Percentiles rank a stretch among this genome's conserved stretches.
phyloP scores from a whole-genome alignment of 805 yeast genomes.

The Yarrowia bubula region DNA sequence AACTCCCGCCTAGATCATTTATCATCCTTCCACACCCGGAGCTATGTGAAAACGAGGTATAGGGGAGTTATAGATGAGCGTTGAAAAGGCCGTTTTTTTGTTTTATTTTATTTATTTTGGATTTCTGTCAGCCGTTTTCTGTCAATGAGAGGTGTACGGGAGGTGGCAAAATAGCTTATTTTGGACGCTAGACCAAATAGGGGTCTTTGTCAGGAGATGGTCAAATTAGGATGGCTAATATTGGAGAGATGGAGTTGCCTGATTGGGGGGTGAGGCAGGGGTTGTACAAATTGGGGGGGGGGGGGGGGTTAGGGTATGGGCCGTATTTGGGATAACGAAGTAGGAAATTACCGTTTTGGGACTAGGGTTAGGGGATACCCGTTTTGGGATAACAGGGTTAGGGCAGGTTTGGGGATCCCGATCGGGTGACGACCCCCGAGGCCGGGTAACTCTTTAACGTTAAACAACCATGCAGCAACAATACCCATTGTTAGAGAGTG shows the following conservation, averaged over 20 bases:
- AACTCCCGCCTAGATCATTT: slow-evolving; percentile 14
- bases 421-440: neutral
- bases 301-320: neutral
- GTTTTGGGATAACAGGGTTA: neutral
- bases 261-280: neutral
- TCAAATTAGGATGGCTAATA: too few relatives aligned
- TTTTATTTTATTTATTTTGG: neutral
- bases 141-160: neutral
- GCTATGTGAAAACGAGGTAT: neutral
- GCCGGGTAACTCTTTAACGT: neutral
- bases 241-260: neutral
- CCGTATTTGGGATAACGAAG: neutral
- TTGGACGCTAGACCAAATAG: neutral
- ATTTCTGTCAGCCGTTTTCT: neutral
- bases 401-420: neutral
- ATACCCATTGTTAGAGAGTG: neutral
- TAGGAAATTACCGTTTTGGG: too few relatives aligned
- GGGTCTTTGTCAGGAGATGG: neutral
- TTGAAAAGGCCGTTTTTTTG: neutral
- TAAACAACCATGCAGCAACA: neutral
- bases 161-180: neutral
- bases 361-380: neutral
- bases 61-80: neutral
- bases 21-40: neutral
- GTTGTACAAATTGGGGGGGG: neutral